Evolutionary conservation across 352 stramenopile species (phyloP), one percentile per base, ranked within the genome.

Genomic region (Globisporangium radiosum): DNA sequence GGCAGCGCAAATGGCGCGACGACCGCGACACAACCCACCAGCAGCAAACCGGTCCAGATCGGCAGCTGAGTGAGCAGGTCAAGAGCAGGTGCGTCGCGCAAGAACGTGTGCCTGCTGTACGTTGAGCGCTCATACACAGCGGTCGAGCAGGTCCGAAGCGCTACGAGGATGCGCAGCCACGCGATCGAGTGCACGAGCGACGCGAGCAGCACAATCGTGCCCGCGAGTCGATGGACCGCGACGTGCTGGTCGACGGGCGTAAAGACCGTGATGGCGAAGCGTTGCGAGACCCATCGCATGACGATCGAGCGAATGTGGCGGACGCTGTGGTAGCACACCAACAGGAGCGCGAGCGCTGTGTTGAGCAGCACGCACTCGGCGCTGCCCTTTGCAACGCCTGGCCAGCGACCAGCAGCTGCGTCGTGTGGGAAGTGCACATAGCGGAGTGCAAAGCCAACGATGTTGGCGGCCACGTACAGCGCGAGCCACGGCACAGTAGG

Each of bases 311-410:
- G 74, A 0, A 78, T 47, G 25, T 48, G 45, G 5, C 63, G 57
- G 39, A 80, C 8, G 7, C 65, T 47, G 10, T 66, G 65, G 49
- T 76, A 65, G 48, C 73, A 79, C 17, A 81, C 57, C 13, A 59
- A 64, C 37, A 81, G 42, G 0, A 82, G n/a, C 38, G 69, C 56
- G 11, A 75, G 54, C 43, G 52, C 54, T 15, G 53, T 47, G 59
- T 82, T 82, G 17, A 82, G n/a, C 51, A 80, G 48, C 7, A 73
- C 60, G 51, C 73, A 54, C 47, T 85, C 72, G 10, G 73, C 66
- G 19, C 62, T 77, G 17, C 70, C 70, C 49, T 82, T 85, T 43
- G 73, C 75, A 25, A 85, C 58, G 0, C 56, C 60, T 0, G 68
- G 66, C 43, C 59, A 69, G 13, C 54, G 58, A 33, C 55, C 59